Conservation (phyloP, 768 basidiomycete species). For the Kwoniella heveanensis region DNA sequence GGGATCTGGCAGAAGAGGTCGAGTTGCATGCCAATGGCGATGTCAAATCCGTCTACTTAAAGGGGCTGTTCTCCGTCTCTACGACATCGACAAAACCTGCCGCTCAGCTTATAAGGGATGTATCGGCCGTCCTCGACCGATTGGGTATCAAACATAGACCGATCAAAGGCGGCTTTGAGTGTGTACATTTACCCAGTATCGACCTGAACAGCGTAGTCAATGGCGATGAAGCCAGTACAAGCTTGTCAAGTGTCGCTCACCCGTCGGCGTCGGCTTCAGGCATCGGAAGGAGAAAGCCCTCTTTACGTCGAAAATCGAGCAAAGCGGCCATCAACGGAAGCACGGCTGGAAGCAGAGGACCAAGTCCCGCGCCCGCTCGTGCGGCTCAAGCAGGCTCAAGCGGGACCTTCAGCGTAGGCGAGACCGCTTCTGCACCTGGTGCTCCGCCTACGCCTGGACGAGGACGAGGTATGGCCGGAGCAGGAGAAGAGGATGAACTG, state of each 20-base stretch:
- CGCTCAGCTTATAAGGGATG: conserved; percentile 75
- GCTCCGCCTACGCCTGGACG: conserved; percentile 7
- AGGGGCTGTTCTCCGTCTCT: conserved; percentile 95
- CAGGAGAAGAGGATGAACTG: conserved; percentile 47
- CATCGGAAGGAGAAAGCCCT: conserved; percentile 16
- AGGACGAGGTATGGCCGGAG: not conserved
- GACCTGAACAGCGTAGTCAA: conserved; percentile 72
- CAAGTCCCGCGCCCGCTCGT: conserved; percentile 15
- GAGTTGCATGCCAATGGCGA: conserved; percentile 55
- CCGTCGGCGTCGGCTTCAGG: not conserved
- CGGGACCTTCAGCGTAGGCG: conserved; percentile 35
- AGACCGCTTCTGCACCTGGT: conserved; percentile 24
- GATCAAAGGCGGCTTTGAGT: conserved; percentile 89
- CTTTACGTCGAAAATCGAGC: conserved; percentile 33
- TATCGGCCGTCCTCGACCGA: conserved; percentile 81
- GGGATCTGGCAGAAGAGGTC: conserved; percentile 6
- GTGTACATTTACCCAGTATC: conserved; percentile 91
- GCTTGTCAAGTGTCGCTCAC: conserved; percentile 19
- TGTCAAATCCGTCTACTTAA: conserved; percentile 91
- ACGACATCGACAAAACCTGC: conserved; percentile 92
- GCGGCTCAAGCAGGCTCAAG: conserved; percentile 16
- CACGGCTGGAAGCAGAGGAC: conserved; percentile 11
- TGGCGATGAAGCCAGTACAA: conserved; percentile 44
- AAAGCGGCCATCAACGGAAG: conserved; percentile 26
- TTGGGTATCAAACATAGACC: conserved; percentile 95